Conservation (phyloP, 75 land plant genomes). For the Cupressus sempervirens region DNA sequence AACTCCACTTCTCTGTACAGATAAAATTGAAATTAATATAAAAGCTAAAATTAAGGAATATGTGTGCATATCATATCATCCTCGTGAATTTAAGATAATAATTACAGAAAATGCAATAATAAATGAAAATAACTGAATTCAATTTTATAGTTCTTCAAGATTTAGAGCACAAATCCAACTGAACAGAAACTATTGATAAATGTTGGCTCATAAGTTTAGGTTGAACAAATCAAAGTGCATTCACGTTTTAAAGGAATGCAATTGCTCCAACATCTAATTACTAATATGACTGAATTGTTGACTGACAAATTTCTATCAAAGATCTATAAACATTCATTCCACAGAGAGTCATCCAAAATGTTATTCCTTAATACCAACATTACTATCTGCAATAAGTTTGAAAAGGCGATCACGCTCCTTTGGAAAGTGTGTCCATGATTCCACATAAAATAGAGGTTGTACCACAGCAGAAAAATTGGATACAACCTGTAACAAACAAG, state of each 20-base stretch:
- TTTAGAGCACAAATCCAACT: not conserved
- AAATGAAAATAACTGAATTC: not conserved
- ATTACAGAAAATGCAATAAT: not conserved
- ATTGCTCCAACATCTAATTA: not conserved
- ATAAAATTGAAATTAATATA: constrained; percentile 5
- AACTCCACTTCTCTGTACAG: constrained; percentile 67
- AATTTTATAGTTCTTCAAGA: not conserved
- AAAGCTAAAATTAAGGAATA: not conserved
- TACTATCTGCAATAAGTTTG: constrained; percentile 47
- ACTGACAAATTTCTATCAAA: not conserved
- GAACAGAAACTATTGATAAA: not conserved
- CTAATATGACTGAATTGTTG: not conserved
- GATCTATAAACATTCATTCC: not conserved
- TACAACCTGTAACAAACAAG: constrained; percentile 34
- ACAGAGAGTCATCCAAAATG: not conserved
- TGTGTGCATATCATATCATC: not conserved
- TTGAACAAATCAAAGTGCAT: not conserved
- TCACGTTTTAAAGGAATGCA: not conserved
- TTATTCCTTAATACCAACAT: constrained; percentile 24
- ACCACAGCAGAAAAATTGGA: constrained; percentile 62
- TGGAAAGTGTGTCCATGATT: constrained; percentile 83
- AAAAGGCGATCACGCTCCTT: constrained; percentile 65
- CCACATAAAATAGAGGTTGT: constrained; percentile 59
- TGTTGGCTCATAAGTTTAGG: not conserved
- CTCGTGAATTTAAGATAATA: not conserved